These are phyloP conservation scores for Paraurostyla sp. DNA, from an alignment of 73 alveolate species.

Conservation along the genomic window DNA sequence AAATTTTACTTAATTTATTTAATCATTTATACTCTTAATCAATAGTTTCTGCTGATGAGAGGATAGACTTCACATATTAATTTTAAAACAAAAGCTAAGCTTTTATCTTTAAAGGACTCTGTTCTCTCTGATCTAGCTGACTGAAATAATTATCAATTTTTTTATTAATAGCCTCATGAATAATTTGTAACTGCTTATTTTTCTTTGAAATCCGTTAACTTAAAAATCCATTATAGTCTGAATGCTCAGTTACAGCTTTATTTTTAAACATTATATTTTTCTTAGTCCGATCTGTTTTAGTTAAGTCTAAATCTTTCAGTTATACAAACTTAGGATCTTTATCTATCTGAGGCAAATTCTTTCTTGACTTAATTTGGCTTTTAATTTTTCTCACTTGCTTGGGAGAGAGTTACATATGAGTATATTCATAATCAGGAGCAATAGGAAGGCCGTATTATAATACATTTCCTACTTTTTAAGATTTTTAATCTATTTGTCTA, in stretches of 20 bases:
- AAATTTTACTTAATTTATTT: not conserved
- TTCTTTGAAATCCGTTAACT: no score
- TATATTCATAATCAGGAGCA: constrained; percentile 10
- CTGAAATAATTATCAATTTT: not conserved
- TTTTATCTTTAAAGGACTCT: not conserved
- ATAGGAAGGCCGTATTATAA: not conserved
- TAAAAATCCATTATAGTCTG: no score
- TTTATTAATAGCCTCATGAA: not conserved
- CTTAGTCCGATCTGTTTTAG: no score
- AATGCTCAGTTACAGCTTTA: no score
- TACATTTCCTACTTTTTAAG: not conserved
- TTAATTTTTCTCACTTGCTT: not conserved
- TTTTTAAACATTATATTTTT: no score
- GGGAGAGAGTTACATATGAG: not conserved
- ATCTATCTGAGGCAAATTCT: no score
- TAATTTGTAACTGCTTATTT: not conserved
- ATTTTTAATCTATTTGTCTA: not conserved
- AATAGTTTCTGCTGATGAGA: not conserved
- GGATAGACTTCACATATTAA: not conserved
- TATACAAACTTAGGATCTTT: no score
- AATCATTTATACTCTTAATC: not conserved
- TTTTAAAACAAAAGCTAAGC: not conserved
- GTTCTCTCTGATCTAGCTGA: not conserved
- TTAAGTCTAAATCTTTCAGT: no score
- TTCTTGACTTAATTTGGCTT: no score